phyloP scores from a whole-genome alignment of 352 stramenopile genomes.

The Phytophthora sojae region DNA sequence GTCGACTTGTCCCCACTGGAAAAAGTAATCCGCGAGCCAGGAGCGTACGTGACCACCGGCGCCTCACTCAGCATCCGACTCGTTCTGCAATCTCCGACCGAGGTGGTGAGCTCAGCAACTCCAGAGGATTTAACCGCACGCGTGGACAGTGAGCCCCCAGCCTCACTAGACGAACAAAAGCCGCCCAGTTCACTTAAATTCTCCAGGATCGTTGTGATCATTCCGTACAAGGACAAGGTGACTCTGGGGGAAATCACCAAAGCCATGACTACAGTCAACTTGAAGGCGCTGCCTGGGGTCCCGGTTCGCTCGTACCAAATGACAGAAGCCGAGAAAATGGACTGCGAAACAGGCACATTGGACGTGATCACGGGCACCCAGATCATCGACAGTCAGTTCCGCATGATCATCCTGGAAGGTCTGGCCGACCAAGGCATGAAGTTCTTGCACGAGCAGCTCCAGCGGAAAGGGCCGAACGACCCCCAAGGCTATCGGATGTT shows the following conservation, averaged over 20 bases:
- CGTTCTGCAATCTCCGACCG: slow-evolving; percentile 50
- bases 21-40: slow-evolving; percentile 64
- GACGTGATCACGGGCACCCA: slow-evolving; percentile 90
- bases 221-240: slow-evolving; percentile 79
- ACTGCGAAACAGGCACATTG: slow-evolving; percentile 62
- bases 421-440: slow-evolving; percentile 68
- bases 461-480: slow-evolving; percentile 45
- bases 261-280: slow-evolving; percentile 77
- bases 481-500: slow-evolving; percentile 64
- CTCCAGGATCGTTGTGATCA: slow-evolving; percentile 80
- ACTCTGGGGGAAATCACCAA: slow-evolving; percentile 59
- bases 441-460: slow-evolving; percentile 48
- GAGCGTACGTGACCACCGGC: slow-evolving; percentile 53
- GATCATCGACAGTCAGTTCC: slow-evolving; percentile 85
- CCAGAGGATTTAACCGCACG: neutral
- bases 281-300: slow-evolving; percentile 49
- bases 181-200: slow-evolving; percentile 45
- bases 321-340: slow-evolving; percentile 56
- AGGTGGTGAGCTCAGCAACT: neutral
- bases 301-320: slow-evolving; percentile 87
- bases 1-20: slow-evolving; percentile 47
- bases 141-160: neutral
- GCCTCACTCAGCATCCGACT: slow-evolving; percentile 55
- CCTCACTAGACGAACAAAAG: neutral
- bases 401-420: slow-evolving; percentile 91